phyloP scores from a whole-genome alignment of 371 early-diverging fungal species.

The Parasitella parasitica region DNA sequence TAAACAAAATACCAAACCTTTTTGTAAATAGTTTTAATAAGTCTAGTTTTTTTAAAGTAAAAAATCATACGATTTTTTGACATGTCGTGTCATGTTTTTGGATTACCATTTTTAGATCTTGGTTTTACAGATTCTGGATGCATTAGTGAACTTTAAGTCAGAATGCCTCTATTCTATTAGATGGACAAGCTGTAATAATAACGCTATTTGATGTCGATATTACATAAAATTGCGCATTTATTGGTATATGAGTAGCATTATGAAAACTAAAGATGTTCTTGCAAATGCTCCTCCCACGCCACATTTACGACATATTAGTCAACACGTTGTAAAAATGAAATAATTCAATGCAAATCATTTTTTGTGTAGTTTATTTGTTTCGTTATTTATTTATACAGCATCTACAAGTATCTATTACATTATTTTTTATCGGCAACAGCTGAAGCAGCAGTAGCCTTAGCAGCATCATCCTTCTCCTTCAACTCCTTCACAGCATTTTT shows the following conservation, averaged over 20 bases:
- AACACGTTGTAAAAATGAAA: too few relatives aligned
- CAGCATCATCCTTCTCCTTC: constrained; percentile 8
- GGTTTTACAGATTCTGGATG: background rate
- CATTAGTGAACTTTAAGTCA: background rate
- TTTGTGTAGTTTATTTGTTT: background rate
- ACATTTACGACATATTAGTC: too few relatives aligned
- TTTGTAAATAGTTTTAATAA: constrained; percentile 4
- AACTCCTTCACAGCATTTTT: constrained; percentile 1
- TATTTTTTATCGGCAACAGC: constrained; percentile 1
- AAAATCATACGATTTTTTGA: constrained; percentile 20
- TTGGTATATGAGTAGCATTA: too few relatives aligned
- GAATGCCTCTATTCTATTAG: too few relatives aligned
- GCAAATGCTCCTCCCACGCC: too few relatives aligned
- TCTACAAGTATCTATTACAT: constrained; percentile 1
- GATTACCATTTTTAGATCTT: background rate
- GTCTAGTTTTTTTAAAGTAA: constrained; percentile 7
- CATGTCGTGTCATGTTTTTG: constrained; percentile 4
- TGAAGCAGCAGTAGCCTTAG: constrained; percentile 10
- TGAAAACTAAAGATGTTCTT: too few relatives aligned
- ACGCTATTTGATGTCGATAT: too few relatives aligned
- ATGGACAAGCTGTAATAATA: too few relatives aligned
- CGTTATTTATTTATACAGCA: background rate
- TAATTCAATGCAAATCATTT: too few relatives aligned
- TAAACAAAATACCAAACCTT: background rate
- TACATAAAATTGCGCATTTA: too few relatives aligned